phyloP scores from a whole-genome alignment of 2,329 filamentous ascomycete species.

The Microdochium bolleyi region DNA sequence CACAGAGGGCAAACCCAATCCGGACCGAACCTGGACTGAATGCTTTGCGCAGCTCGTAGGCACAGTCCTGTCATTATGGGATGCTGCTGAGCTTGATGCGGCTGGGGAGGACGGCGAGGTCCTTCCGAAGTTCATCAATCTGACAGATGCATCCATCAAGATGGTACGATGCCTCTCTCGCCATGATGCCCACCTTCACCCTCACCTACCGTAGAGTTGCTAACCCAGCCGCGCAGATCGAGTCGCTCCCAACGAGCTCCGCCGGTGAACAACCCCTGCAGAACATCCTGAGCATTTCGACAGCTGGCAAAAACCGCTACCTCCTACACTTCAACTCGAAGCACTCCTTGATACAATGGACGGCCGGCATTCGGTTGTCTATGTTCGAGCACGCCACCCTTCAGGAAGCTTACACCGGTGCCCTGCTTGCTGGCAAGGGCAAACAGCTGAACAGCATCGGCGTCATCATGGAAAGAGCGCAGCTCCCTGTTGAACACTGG shows the following conservation, averaged over 20 bases:
- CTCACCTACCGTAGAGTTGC: background rate
- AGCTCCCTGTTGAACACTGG: conserved; percentile 81
- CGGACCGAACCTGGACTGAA: conserved; percentile 87
- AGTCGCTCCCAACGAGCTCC: conserved; percentile 80
- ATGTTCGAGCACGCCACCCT: conserved; percentile 92
- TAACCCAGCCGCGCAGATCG: conserved; percentile 51
- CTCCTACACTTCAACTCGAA: conserved; percentile 93
- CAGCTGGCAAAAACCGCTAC: conserved; percentile 91
- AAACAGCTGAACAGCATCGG: conserved; percentile 85
- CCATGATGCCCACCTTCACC: background rate
- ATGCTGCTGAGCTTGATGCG: conserved; percentile 82
- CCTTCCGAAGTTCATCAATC: conserved; percentile 86
- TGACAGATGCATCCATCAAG: conserved; percentile 95
- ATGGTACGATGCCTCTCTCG: conserved; percentile 55
- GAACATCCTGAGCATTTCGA: conserved; percentile 93
- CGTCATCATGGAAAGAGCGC: conserved; percentile 74
- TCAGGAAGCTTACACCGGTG: conserved; percentile 94
- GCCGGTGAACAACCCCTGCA: conserved; percentile 71
- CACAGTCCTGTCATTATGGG: conserved; percentile 91
- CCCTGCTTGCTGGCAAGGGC: conserved; percentile 90
- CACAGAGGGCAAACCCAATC: conserved; percentile 76
- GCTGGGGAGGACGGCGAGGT: conserved; percentile 81
- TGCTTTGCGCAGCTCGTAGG: conserved; percentile 96
- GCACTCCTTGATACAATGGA: conserved; percentile 92
- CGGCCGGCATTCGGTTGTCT: conserved; percentile 81